Evolutionary conservation across 2,329 filamentous ascomycete species (phyloP), one percentile per base, ranked within the genome.

Genomic region (Curvularia hawaiiensis): DNA sequence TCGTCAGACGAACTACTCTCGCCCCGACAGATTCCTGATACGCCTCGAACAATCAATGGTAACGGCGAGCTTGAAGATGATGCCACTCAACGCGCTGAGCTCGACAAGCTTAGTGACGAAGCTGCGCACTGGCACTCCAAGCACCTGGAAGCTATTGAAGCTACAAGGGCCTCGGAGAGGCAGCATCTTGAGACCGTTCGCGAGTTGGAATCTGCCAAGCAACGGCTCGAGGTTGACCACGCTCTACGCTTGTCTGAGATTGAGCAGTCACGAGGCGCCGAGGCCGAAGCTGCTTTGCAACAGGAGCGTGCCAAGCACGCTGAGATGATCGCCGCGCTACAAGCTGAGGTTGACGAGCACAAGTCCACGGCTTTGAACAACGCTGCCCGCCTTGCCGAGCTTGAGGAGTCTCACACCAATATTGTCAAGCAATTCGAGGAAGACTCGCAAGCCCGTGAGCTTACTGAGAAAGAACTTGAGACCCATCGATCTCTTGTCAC

Each of bases 341-440:
- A 90, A 61, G 83, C 79, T 58, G 89, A 96, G 72, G 88, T 97
- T 52, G 87, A 93, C 50, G 88, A 92, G 71, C 92, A 96, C 78
- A 93, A 90, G 78, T 79, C 83, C 3, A 85, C 90, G 38, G 88
- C 96, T 66, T 83, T 84, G 61, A 83, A 80, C 63, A 91, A 93
- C 67, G 81, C 87, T 12, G 73, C 83, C 39, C 90, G 88, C 67
- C 87, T 97, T 30, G 82, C 87, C 3, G 85, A 90, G 63, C 82
- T 97, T 14, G 92, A 97, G 75, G 79, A 88, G 62, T 85, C 88
- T 4, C 89, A 96, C 71, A 76, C 84, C 31, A 82, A 83, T 26
- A 85, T 90, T 50, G 85, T 87, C 67, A 78, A 83, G 46, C 85
- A 94, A 67, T 82, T 96, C 11, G 85, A 91, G 39, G 84, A 89